Evolutionary conservation across 2,329 filamentous ascomycete genomes (phyloP), one percentile per base, ranked within the genome.

Genomic region (Dichotomopilus funicola): DNA sequence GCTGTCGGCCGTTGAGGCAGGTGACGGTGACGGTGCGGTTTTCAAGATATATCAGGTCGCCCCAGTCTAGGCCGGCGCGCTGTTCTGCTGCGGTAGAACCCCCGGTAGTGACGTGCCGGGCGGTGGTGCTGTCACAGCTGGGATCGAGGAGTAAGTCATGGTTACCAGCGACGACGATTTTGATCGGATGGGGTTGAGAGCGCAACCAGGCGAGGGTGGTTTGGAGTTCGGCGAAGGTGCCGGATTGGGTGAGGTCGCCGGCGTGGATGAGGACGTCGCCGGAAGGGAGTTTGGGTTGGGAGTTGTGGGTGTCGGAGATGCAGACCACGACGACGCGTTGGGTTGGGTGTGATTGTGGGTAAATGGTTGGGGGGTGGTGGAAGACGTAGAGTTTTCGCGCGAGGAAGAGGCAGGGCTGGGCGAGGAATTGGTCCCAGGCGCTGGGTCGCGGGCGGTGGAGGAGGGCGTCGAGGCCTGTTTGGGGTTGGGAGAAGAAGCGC

Each of bases 201-300:
- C 62, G 58, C 1, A 75, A 61, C 72, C 72, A 75, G 12, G 45
- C 44, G 9, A 74, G 48, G 1, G 50, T 12, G 5, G 38, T 49
- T 45, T 68, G 65, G 3, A 76, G 57, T 57, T 76, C 73, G 0
- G 61, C 61, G 51, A 71, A 68, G 0, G 70, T 70, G 1, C 73
- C 73, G 31, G 65, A 63, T 40, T 72, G 63, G 0, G 70, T 73
- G 13, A 75, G 65, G 55, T 75, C 71, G 12, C 73, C 72, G 8
- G 73, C 72, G 55, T 75, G 73, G 51, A 75, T 66, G 5, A 75
- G 67, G 3, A 75, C 61, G 55, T 75, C 72, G 1, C 72, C 73
- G 8, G 60, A 40, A 2, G 72, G 72, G 5, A 74, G 56, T 5
- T 55, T 53, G 0, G 69, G 70, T 35, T 64, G 66, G 31, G 57